These are phyloP conservation scores for Tricholoma terreum DNA, from an alignment of 768 basidiomycete species.

Conservation along the genomic window DNA sequence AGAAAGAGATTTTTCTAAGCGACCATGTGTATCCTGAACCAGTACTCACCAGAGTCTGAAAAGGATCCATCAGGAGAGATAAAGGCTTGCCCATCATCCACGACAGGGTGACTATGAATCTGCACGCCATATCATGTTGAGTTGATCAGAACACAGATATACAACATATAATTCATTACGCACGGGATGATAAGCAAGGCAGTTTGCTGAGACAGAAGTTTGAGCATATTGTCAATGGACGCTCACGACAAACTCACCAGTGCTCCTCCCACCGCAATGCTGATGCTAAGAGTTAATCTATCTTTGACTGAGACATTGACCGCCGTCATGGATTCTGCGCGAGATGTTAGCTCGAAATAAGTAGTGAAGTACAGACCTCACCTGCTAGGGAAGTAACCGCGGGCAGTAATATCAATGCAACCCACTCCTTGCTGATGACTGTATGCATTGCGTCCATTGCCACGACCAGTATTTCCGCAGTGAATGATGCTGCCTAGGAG, in stretches of 20 bases:
- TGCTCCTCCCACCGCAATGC: constrained; percentile 86
- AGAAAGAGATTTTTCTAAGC: background rate
- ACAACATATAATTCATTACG: constrained; percentile 21
- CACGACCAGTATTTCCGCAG: constrained; percentile 70
- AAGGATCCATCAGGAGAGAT: constrained; percentile 84
- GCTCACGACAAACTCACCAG: constrained; percentile 50
- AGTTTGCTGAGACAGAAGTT: constrained; percentile 56
- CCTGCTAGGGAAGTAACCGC: constrained; percentile 80
- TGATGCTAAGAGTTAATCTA: constrained; percentile 82
- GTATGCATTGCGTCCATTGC: constrained; percentile 77
- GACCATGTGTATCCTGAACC: constrained; percentile 1
- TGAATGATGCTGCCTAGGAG: constrained; percentile 49
- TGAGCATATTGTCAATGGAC: background rate
- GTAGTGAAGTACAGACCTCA: constrained; percentile 18
- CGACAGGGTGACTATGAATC: constrained; percentile 69
- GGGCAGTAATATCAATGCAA: constrained; percentile 85
- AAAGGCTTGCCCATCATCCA: constrained; percentile 83
- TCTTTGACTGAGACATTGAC: constrained; percentile 89
- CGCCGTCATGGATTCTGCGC: constrained; percentile 80
- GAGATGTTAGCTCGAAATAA: constrained; percentile 6
- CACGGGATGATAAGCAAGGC: constrained; percentile 83
- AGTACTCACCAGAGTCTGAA: constrained; percentile 66
- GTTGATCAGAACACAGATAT: background rate
- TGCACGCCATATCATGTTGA: constrained; percentile 19
- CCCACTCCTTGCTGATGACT: constrained; percentile 81